Conservation (phyloP, 2,329 filamentous ascomycete genomes). For the Nemania bipapillata region DNA sequence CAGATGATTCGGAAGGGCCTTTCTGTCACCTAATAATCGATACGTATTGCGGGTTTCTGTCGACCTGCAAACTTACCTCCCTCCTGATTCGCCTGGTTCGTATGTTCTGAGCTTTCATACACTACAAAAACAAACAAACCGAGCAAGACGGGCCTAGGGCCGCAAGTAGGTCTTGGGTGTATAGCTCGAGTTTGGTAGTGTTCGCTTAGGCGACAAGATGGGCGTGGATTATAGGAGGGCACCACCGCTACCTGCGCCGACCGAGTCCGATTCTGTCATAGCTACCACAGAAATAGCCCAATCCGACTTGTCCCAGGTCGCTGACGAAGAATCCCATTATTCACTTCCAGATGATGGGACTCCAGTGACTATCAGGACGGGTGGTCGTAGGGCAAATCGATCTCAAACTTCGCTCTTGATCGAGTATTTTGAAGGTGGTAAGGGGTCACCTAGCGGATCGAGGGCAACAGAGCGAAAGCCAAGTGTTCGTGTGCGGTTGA, state of each 20-base stretch:
- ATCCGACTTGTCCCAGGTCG: slow-evolving; percentile 72
- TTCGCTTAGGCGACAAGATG: slow-evolving; percentile 58
- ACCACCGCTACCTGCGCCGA: slow-evolving; percentile 80
- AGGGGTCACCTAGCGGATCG: slow-evolving; percentile 65
- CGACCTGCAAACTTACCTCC: slow-evolving; percentile 14
- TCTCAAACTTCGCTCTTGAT: slow-evolving; percentile 93
- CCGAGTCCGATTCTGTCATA: slow-evolving; percentile 74
- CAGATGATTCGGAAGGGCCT: slow-evolving; percentile 21
- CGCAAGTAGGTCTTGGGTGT: slow-evolving; percentile 39
- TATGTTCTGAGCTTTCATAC: slow-evolving; percentile 18
- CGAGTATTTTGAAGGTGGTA: slow-evolving; percentile 91
- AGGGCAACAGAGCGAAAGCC: slow-evolving; percentile 73
- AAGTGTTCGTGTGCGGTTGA: slow-evolving; percentile 82
- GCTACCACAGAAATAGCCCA: slow-evolving; percentile 73
- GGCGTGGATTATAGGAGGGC: slow-evolving; percentile 66
- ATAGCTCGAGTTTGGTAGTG: slow-evolving; percentile 36
- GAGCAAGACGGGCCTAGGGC: slow-evolving; percentile 23
- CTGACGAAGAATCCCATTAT: slow-evolving; percentile 77
- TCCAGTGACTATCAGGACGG: slow-evolving; percentile 89
- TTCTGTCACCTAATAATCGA: slow-evolving; percentile 12
- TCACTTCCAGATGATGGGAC: slow-evolving; percentile 87
- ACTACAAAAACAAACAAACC: slow-evolving; percentile 9
- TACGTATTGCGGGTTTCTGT: slow-evolving; percentile 20
- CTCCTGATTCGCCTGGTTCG: slow-evolving; percentile 11
- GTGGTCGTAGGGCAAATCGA: slow-evolving; percentile 66